phyloP scores from a whole-genome alignment of 371 early-diverging fungal genomes.

The Haplosporangium sp. region DNA sequence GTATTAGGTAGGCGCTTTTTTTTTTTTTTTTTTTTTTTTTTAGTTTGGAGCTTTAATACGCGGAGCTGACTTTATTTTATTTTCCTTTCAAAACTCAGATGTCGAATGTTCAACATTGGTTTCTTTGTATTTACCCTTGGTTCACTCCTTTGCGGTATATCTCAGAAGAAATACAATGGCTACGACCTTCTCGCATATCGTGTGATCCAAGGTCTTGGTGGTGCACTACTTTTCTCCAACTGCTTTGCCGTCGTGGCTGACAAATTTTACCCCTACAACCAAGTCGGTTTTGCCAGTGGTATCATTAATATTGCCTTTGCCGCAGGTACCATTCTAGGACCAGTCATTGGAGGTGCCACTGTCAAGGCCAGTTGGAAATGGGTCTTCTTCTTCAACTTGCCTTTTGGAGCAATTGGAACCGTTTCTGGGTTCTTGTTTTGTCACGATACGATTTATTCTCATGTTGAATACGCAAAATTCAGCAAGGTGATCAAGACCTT shows the following conservation, averaged over 20 bases:
- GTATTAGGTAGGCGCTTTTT: constrained; percentile 35
- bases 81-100: constrained; percentile 14
- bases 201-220: constrained; percentile 52
- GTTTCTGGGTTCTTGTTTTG: constrained; percentile 43
- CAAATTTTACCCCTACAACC: constrained; percentile 53
- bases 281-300: constrained; percentile 49
- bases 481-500: constrained; percentile 28
- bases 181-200: constrained; percentile 46
- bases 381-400: constrained; percentile 55
- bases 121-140: constrained; percentile 52
- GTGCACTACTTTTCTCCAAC: constrained; percentile 48
- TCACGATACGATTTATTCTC: constrained; percentile 44
- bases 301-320: constrained; percentile 56
- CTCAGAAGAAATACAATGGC: constrained; percentile 40
- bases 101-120: constrained; percentile 50
- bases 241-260: constrained; percentile 54
- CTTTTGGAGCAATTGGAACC: constrained; percentile 46
- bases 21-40: not conserved
- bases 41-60: not conserved
- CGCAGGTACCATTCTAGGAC: constrained; percentile 49
- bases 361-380: constrained; percentile 54
- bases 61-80: not conserved
- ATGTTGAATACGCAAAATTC: constrained; percentile 41
- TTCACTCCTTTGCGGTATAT: constrained; percentile 43
- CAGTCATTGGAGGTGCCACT: constrained; percentile 49